These are phyloP conservation scores for Tetrahymena malaccensis DNA, from an alignment of 73 alveolate species.

Conservation along the genomic window DNA sequence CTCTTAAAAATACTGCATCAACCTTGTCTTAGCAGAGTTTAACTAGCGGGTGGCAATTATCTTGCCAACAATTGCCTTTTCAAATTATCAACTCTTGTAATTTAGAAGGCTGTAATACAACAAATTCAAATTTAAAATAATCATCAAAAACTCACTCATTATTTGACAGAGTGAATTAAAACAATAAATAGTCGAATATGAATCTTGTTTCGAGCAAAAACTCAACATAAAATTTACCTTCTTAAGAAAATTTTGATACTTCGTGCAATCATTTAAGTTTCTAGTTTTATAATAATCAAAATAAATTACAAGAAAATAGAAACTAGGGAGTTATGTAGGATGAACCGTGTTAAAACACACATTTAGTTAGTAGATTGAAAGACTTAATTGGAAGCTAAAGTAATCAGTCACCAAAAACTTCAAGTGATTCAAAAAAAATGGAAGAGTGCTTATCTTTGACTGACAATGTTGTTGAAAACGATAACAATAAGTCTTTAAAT, in stretches of 20 bases:
- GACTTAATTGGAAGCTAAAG: neutral
- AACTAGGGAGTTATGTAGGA: neutral
- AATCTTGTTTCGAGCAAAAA: neutral
- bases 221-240: neutral
- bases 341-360: neutral
- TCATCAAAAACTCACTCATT: neutral
- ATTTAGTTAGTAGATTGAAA: neutral
- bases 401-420: neutral
- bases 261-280: neutral
- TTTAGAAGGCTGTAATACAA: neutral
- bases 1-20: neutral
- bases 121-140: no score
- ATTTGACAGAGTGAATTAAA: neutral
- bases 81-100: neutral
- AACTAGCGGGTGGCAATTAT: neutral
- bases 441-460: neutral
- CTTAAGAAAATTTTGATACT: neutral
- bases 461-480: neutral
- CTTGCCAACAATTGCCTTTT: neutral
- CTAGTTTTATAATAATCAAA: neutral
- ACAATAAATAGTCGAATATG: no score
- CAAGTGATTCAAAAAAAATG: neutral
- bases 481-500: neutral
- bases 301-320: neutral
- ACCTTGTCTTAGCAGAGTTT: neutral